These are phyloP conservation scores for Cryptomeria japonica DNA, from an alignment of 75 land plant species.

Conservation along the genomic window DNA sequence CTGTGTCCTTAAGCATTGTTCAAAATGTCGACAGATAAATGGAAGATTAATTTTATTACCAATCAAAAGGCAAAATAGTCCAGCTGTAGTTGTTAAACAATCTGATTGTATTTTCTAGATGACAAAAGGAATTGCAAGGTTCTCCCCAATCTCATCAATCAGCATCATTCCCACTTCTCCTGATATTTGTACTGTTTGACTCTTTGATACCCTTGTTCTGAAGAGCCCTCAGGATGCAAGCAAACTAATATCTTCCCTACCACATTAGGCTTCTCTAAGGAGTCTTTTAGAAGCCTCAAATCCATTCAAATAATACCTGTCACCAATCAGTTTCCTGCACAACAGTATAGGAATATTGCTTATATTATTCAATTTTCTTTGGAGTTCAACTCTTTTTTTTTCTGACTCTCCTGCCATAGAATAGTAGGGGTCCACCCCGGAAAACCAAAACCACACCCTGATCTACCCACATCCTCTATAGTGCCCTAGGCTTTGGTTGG, in stretches of 20 bases:
- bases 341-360: neutral
- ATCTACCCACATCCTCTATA: too few relatives aligned
- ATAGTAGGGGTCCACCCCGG: too few relatives aligned
- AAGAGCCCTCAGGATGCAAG: slow-evolving; percentile 36
- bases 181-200: slow-evolving; percentile 57
- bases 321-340: slow-evolving; percentile 74
- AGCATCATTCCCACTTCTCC: slow-evolving; percentile 84
- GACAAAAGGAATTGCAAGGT: slow-evolving; percentile 52
- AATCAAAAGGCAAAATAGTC: too few relatives aligned
- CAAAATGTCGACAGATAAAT: neutral
- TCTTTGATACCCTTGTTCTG: slow-evolving; percentile 55
- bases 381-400: too few relatives aligned
- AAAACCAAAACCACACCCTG: too few relatives aligned
- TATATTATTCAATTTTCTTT: neutral
- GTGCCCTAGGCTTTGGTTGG: neutral
- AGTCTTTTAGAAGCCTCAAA: slow-evolving; percentile 49
- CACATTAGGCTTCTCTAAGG: slow-evolving; percentile 60
- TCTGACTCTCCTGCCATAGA: too few relatives aligned
- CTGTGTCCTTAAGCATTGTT: neutral
- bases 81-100: too few relatives aligned
- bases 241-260: slow-evolving; percentile 69
- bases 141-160: slow-evolving; percentile 45
- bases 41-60: too few relatives aligned
- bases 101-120: neutral
- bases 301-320: slow-evolving; percentile 63